These are phyloP conservation scores for Rhizophagus clarus DNA, from an alignment of 192 early-diverging fungal genomes.

Conservation along the genomic window DNA sequence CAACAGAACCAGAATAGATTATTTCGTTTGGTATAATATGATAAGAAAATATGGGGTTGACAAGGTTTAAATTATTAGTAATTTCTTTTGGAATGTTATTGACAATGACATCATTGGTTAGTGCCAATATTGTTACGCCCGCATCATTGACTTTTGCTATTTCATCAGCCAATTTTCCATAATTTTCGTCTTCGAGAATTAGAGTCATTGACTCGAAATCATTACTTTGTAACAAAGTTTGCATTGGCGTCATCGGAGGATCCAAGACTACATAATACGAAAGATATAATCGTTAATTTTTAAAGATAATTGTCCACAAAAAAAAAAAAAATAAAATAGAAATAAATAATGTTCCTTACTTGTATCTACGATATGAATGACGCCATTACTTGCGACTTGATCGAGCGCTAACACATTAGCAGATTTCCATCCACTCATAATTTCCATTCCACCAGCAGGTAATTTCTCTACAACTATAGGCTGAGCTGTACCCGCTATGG, in stretches of 20 bases:
- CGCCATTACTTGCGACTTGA: not conserved
- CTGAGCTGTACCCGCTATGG: not conserved
- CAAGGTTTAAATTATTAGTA: not conserved
- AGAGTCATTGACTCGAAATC: not conserved
- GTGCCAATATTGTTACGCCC: not conserved
- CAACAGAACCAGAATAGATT: not conserved
- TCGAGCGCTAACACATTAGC: not conserved
- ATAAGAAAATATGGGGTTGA: not conserved
- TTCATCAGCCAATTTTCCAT: not conserved
- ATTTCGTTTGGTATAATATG: not conserved
- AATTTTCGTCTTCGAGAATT: not conserved
- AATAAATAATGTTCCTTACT: too few species aligned
- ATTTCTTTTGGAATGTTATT: not conserved
- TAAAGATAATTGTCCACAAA: not conserved
- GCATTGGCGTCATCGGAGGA: not conserved
- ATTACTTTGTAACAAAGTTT: not conserved
- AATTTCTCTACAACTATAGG: not conserved
- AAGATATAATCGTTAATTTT: not conserved
- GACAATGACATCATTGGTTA: not conserved
- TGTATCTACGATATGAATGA: not conserved
- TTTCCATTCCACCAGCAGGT: not conserved
- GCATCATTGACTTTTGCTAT: not conserved
- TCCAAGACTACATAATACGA: not conserved
- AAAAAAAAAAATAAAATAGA: too few species aligned
- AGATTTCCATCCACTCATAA: not conserved